phyloP scores from a whole-genome alignment of 1,284 basidiomycete genomes.

The Fistulina hepatica region DNA sequence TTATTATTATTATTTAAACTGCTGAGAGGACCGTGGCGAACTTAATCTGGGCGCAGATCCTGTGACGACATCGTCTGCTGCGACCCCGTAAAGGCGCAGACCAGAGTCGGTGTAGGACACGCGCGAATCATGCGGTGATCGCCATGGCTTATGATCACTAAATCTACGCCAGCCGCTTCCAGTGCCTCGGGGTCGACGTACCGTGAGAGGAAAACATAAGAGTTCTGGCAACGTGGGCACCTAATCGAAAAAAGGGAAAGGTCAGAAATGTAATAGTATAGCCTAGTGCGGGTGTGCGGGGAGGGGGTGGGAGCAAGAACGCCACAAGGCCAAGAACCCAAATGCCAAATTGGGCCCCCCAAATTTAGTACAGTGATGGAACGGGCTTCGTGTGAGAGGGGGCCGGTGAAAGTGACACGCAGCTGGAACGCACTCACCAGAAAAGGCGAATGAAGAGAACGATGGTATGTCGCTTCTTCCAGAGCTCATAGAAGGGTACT shows the following conservation, averaged over 20 bases:
- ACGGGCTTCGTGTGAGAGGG: background rate
- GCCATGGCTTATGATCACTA: slow-evolving; percentile 64
- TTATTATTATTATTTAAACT: no score
- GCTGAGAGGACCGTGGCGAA: no score
- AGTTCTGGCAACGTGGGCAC: slow-evolving; percentile 64
- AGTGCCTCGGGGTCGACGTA: slow-evolving; percentile 30
- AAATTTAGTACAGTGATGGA: no score
- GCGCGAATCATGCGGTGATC: slow-evolving; percentile 50
- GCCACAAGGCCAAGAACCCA: no score
- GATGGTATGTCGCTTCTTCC: slow-evolving; percentile 48
- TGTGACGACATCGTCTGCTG: no score
- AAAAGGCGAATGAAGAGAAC: slow-evolving; percentile 57
- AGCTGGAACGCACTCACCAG: slow-evolving; percentile 21
- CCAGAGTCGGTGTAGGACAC: no score
- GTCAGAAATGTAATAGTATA: no score
- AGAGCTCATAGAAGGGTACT: slow-evolving; percentile 55
- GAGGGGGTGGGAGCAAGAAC: background rate
- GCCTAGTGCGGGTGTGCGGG: background rate
- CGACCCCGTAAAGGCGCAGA: no score
- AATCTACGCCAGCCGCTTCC: slow-evolving; percentile 35
- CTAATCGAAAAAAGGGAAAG: no score
- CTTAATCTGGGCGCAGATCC: no score
- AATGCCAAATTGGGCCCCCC: no score
- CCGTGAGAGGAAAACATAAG: slow-evolving; percentile 49
- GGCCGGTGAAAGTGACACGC: background rate